Evolutionary conservation across 495 filamentous ascomycete species (phyloP).

Genomic region (Mytilinidion resinicola): DNA sequence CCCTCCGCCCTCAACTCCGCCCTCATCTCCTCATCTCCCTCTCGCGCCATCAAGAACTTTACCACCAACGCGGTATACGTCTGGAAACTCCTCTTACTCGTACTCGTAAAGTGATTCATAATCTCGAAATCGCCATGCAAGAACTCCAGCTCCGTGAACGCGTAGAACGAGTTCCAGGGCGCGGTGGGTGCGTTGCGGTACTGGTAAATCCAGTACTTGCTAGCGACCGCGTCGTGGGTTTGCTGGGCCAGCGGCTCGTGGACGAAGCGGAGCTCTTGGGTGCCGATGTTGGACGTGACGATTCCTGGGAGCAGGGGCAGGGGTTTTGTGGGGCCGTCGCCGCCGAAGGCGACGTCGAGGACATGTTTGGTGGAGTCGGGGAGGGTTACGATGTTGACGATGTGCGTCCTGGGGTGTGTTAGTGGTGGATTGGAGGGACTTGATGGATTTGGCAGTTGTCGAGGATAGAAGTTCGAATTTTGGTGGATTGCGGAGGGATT

Average conservation of each 20-base stretch:
- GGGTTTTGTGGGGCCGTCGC: constrained; percentile 52
- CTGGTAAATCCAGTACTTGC: constrained; percentile 27
- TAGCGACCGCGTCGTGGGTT: not conserved
- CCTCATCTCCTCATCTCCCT: constrained; percentile 4
- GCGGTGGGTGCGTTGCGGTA: constrained; percentile 16
- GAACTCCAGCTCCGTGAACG: constrained; percentile 23
- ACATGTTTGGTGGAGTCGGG: constrained; percentile 15
- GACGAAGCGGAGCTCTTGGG: constrained; percentile 24
- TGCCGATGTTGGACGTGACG: constrained; percentile 16
- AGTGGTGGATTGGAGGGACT: not conserved
- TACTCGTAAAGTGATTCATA: constrained; percentile 22
- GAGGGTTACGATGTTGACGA: constrained; percentile 29
- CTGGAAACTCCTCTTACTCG: constrained; percentile 4
- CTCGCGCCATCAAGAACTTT: constrained; percentile 13
- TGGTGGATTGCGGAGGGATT: not conserved
- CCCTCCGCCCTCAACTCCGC: not conserved
- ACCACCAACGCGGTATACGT: constrained; percentile 13
- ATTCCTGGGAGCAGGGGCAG: constrained; percentile 13
- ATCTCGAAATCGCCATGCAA: constrained; percentile 20
- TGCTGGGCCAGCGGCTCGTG: constrained; percentile 24
- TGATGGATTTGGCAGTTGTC: not conserved
- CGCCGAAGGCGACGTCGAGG: constrained; percentile 75
- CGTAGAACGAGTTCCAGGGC: constrained; percentile 24
- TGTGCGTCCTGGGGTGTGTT: constrained; percentile 12
- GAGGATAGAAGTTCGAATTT: not conserved